These are phyloP conservation scores for Elymus sibiricus DNA, from an alignment of 176 grass and related monocot species.

Conservation along the genomic window DNA sequence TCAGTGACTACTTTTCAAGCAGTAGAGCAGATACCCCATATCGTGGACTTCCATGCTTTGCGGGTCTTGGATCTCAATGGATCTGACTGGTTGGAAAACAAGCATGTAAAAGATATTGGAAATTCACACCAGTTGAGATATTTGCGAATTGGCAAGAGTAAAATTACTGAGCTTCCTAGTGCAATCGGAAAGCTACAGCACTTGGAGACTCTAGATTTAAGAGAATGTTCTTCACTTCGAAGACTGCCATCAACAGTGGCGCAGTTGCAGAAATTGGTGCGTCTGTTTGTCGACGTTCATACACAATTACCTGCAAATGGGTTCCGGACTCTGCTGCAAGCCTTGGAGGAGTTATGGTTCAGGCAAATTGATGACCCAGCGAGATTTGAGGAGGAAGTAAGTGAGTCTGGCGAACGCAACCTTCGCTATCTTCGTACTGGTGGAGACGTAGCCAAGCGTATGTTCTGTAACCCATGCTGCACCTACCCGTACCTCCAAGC, in stretches of 20 bases:
- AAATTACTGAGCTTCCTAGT: background rate
- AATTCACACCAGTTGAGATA: background rate
- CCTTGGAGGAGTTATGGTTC: background rate
- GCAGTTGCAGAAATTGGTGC: background rate
- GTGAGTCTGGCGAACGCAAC: background rate
- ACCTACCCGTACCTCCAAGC: too few relatives aligned
- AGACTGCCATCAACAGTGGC: background rate
- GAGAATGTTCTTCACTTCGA: fast-evolving
- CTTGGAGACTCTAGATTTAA: background rate
- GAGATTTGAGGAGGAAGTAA: background rate
- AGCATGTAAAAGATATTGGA: background rate
- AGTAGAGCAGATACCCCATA: background rate
- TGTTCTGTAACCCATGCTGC: too few relatives aligned
- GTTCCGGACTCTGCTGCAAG: background rate
- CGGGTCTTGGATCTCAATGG: background rate
- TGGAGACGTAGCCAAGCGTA: background rate
- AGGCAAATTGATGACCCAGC: background rate
- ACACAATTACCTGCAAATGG: background rate
- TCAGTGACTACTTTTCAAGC: background rate
- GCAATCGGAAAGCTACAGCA: background rate
- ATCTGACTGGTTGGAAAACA: background rate
- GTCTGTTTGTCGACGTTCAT: fast-evolving
- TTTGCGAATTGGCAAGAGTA: fast-evolving
- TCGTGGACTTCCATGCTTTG: background rate
- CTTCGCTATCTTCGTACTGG: background rate